These are phyloP conservation scores for Solidago caesia DNA, from an alignment of 129 eudicot genomes.

Conservation along the genomic window DNA sequence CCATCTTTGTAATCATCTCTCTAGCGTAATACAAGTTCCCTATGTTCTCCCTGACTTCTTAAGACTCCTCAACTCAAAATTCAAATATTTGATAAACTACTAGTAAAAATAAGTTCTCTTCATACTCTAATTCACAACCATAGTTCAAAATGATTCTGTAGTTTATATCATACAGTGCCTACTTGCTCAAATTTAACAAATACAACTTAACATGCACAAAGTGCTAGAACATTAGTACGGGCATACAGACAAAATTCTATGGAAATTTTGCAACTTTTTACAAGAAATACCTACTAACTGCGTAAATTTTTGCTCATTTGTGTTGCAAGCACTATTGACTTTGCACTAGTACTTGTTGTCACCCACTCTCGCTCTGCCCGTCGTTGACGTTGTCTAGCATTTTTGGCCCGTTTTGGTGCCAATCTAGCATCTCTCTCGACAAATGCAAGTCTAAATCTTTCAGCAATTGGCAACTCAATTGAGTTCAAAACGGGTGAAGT, in stretches of 20 bases:
- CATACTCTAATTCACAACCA: neutral
- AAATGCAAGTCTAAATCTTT: conserved; percentile 88
- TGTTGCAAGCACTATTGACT: conserved; percentile 77
- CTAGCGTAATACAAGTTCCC: neutral
- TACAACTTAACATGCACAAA: conserved; percentile 10
- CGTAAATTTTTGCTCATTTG: conserved; percentile 55
- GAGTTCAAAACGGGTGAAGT: conserved; percentile 31
- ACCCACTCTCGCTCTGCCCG: conserved; percentile 81
- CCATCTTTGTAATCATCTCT: neutral
- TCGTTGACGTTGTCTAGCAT: conserved; percentile 81
- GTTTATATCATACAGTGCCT: neutral
- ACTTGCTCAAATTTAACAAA: neutral
- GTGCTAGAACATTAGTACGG: conserved; percentile 1
- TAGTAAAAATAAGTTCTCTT: neutral
- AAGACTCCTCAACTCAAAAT: neutral
- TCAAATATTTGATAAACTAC: neutral
- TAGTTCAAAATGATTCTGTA: neutral
- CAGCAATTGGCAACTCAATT: conserved; percentile 72
- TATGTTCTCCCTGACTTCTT: neutral
- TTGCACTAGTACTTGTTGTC: conserved; percentile 53
- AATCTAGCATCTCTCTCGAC: conserved; percentile 81
- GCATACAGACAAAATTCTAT: conserved; percentile 15
- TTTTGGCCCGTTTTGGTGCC: conserved; percentile 96
- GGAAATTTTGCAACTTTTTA: conserved; percentile 20
- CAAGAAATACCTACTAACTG: conserved; percentile 23